Evolutionary conservation across 192 early-diverging fungal genomes (phyloP).

Genomic region (Coemansia sp.): DNA sequence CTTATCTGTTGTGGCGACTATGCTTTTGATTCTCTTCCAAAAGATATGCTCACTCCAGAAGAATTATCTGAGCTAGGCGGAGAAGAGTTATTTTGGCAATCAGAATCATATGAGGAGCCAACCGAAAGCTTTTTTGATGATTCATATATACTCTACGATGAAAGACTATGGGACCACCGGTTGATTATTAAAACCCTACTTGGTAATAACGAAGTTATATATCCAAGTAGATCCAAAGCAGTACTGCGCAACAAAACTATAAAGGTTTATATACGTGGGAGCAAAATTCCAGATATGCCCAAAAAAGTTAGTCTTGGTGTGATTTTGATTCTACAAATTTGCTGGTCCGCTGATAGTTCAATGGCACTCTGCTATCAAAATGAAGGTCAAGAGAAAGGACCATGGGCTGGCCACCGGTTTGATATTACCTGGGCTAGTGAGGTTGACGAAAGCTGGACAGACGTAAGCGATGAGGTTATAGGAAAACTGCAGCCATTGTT

Average conservation of each 20-base stretch:
- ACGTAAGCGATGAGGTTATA: neutral
- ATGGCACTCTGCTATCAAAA: neutral
- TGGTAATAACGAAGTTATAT: neutral
- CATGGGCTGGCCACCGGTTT: slow-evolving; percentile 1
- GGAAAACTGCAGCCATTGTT: neutral
- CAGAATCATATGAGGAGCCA: neutral
- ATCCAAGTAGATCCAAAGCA: neutral
- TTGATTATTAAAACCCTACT: neutral
- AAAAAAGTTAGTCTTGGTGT: neutral
- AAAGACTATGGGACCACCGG: no score
- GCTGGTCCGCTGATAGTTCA: neutral
- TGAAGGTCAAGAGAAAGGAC: neutral
- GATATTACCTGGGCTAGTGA: neutral
- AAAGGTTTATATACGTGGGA: neutral
- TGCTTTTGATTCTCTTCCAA: neutral
- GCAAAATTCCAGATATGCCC: neutral
- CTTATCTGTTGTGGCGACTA: neutral
- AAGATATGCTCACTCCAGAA: neutral
- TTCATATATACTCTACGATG: no score
- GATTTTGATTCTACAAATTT: neutral
- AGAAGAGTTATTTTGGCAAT: neutral
- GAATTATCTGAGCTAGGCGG: neutral
- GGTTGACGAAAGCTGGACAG: neutral
- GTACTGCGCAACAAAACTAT: neutral
- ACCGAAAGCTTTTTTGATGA: neutral